These are phyloP conservation scores for Kurtzmaniella quercitrusa DNA, from an alignment of 1,139 yeast genomes.

Conservation along the genomic window DNA sequence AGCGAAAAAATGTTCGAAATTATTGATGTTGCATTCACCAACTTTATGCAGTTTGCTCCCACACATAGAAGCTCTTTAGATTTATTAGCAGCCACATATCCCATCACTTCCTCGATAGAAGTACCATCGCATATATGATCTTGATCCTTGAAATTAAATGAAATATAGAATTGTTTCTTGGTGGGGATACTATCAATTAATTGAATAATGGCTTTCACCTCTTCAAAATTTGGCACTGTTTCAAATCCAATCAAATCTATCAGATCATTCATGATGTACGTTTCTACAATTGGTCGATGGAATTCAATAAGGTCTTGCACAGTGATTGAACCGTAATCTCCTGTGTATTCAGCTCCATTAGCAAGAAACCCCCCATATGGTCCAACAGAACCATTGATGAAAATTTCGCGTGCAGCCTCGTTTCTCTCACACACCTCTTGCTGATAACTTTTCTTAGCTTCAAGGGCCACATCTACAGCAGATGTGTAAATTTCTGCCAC, in stretches of 20 bases:
- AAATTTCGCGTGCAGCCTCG: conserved; percentile 10
- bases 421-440: conserved; percentile 9
- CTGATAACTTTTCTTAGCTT: conserved; percentile 18
- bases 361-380: conserved; percentile 68
- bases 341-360: conserved; percentile 67
- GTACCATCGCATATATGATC: conserved; percentile 31
- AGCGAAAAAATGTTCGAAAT: conserved; percentile 14
- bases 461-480: conserved; percentile 26
- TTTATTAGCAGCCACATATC: conserved; percentile 8
- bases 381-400: conserved; percentile 61
- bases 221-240: conserved; percentile 57
- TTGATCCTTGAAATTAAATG: conserved; percentile 24
- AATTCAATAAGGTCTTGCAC: conserved; percentile 31
- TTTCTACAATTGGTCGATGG: conserved; percentile 46
- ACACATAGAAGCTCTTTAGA: conserved; percentile 22
- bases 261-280: conserved; percentile 25
- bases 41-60: conserved; percentile 41
- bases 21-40: conserved; percentile 16
- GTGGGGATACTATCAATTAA: conserved; percentile 14
- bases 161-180: conserved; percentile 19
- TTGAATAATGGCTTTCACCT: conserved; percentile 34
- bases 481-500: conserved; percentile 24
- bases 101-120: conserved; percentile 18
- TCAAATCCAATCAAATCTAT: conserved; percentile 61
- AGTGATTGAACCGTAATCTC: conserved; percentile 42